phyloP scores from a whole-genome alignment of 768 basidiomycete species.

The Pisolithus marmoratus region DNA sequence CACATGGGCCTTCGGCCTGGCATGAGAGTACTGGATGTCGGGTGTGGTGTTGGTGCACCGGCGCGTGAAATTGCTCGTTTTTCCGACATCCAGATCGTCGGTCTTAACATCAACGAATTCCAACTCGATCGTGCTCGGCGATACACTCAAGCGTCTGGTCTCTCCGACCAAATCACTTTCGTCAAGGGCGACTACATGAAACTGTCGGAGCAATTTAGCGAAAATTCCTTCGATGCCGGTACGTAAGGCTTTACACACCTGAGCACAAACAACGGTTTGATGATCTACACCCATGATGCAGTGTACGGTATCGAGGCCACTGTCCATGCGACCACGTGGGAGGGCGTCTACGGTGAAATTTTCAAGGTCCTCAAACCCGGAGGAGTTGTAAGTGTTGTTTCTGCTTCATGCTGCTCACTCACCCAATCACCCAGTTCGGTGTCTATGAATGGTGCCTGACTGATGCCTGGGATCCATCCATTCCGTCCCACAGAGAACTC shows the following conservation, averaged over 20 bases:
- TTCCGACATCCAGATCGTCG: slow-evolving; percentile 76
- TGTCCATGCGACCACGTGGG: slow-evolving; percentile 91
- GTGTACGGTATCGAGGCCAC: slow-evolving; percentile 99
- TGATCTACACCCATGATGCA: slow-evolving; percentile 26
- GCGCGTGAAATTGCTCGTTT: slow-evolving; percentile 94
- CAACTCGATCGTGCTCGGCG: slow-evolving; percentile 79
- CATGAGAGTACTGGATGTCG: slow-evolving; percentile 97
- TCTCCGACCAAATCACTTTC: slow-evolving; percentile 74
- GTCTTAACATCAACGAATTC: slow-evolving; percentile 95
- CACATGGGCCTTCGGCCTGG: slow-evolving; percentile 81
- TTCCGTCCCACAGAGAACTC: slow-evolving; percentile 81
- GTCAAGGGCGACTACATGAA: slow-evolving; percentile 98
- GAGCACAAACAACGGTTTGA: not conserved
- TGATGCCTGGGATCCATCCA: slow-evolving; percentile 85
- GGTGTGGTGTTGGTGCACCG: slow-evolving; percentile 96
- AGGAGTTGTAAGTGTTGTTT: slow-evolving; percentile 56
- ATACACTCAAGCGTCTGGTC: slow-evolving; percentile 73
- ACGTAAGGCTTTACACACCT: slow-evolving; percentile 17
- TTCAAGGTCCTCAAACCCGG: slow-evolving; percentile 93
- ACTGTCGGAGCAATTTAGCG: slow-evolving; percentile 84
- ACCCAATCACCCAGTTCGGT: slow-evolving; percentile 61
- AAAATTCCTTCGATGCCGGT: slow-evolving; percentile 93
- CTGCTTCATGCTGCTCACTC: not conserved
- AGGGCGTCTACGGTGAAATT: slow-evolving; percentile 93
- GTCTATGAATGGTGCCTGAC: slow-evolving; percentile 99